These are phyloP conservation scores for Wallacemonas collosoma DNA, from an alignment of 208 protist species.

Conservation along the genomic window DNA sequence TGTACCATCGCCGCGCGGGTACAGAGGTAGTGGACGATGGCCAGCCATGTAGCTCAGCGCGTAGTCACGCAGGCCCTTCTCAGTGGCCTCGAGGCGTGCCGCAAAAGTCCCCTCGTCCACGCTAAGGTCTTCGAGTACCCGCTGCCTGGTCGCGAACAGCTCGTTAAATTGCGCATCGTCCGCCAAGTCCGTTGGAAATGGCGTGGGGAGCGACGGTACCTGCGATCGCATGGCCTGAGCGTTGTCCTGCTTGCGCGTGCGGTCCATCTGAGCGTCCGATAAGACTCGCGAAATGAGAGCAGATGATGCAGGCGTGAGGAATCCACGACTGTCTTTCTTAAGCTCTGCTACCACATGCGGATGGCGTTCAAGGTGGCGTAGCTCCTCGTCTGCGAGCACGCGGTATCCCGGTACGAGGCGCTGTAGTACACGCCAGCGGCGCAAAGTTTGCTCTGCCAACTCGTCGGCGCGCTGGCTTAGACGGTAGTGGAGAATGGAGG, in stretches of 20 bases:
- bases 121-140: conserved; percentile 2
- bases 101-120: neutral
- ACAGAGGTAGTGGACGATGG: neutral
- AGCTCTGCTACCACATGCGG: conserved; percentile 11
- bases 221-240: conserved; percentile 12
- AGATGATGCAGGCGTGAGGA: neutral
- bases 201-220: conserved; percentile 14
- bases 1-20: conserved; percentile 3
- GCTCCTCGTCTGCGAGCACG: conserved; percentile 27
- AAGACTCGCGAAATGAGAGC: neutral
- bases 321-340: conserved; percentile 2
- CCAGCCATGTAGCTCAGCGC: neutral
- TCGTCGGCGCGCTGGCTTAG: conserved; percentile 40
- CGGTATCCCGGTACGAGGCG: conserved; percentile 6
- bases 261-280: neutral
- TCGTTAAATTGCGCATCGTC: conserved; percentile 1
- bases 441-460: conserved; percentile 25
- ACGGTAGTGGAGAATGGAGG: conserved; percentile 24
- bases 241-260: neutral
- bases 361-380: conserved; percentile 21
- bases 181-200: neutral
- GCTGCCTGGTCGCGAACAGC: conserved; percentile 2
- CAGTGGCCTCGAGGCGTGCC: conserved; percentile 1
- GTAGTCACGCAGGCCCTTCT: conserved; percentile 8
- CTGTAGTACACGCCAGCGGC: conserved; percentile 25